Conservation (phyloP, 2,329 filamentous ascomycete species). For the Alternaria ventricosa region DNA sequence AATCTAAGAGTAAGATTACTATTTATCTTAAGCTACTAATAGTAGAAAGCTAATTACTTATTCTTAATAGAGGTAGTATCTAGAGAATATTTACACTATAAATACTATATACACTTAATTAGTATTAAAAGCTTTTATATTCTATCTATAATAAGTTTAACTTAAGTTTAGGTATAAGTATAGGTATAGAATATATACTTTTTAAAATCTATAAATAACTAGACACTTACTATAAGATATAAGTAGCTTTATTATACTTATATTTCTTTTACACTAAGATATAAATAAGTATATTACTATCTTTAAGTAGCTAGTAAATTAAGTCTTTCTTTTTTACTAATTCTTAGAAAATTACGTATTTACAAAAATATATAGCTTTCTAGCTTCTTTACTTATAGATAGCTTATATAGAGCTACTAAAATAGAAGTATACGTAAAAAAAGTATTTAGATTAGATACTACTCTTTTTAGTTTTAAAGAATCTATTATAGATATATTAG, state of each 20-base stretch:
- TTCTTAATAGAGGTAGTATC: constrained; percentile 21
- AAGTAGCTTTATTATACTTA: constrained; percentile 23
- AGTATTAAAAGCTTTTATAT: constrained; percentile 16
- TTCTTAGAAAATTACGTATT: background rate
- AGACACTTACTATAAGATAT: background rate
- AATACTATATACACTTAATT: constrained; percentile 15
- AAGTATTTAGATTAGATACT: constrained; percentile 10
- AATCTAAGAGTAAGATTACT: constrained; percentile 4
- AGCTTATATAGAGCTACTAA: constrained; percentile 36
- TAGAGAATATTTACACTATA: constrained; percentile 14
- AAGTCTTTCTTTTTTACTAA: constrained; percentile 8
- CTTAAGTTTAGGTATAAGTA: constrained; percentile 18
- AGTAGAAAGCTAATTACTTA: constrained; percentile 15
- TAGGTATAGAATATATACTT: constrained; percentile 3
- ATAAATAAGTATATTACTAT: constrained; percentile 11
- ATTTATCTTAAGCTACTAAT: constrained; percentile 19
- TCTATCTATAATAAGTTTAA: constrained; percentile 25
- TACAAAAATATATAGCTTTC: constrained; percentile 42
- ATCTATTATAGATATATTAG: constrained; percentile 1
- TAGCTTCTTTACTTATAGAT: constrained; percentile 7
- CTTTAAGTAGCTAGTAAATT: constrained; percentile 15
- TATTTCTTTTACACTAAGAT: constrained; percentile 16
- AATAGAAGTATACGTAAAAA: constrained; percentile 42
- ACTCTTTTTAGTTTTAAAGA: constrained; percentile 10
- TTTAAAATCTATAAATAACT: background rate